Conservation (phyloP, 495 filamentous ascomycete genomes). For the Diplogelasinospora grovesii region DNA sequence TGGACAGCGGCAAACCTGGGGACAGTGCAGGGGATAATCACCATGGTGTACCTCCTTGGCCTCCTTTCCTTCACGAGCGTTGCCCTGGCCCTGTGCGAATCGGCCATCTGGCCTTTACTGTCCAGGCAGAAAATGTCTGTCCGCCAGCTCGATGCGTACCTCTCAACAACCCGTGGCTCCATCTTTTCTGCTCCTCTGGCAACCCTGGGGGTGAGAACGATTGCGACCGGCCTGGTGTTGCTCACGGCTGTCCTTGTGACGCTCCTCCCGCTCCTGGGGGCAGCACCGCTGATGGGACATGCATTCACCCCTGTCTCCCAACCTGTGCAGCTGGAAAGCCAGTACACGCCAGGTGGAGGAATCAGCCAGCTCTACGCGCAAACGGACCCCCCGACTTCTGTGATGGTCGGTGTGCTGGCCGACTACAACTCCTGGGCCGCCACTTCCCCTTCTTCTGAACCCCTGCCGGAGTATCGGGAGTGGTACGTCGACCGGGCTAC, state of each 20-base stretch:
- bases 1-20: conserved; percentile 23
- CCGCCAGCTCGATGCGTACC: conserved; percentile 19
- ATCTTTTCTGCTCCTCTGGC: conserved; percentile 17
- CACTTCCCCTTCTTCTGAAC: conserved; percentile 17
- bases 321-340: conserved; percentile 12
- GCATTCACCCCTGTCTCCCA: conserved; percentile 16
- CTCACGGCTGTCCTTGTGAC: conserved; percentile 6
- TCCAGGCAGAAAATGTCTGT: conserved; percentile 19
- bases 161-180: conserved; percentile 17
- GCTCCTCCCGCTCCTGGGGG: conserved; percentile 18
- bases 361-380: conserved; percentile 21
- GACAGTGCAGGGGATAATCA: conserved; percentile 24
- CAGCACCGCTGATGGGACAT: conserved; percentile 19
- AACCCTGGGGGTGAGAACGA: conserved; percentile 7
- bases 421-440: conserved; percentile 23
- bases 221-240: conserved; percentile 13
- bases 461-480: conserved; percentile 18
- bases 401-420: conserved; percentile 15
- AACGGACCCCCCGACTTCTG: conserved; percentile 21
- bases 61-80: conserved; percentile 17
- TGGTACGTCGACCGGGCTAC: conserved; percentile 24
- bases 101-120: conserved; percentile 22
- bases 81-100: conserved; percentile 16
- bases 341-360: conserved; percentile 16
- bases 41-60: conserved; percentile 21